phyloP scores from a whole-genome alignment of 2,329 filamentous ascomycete genomes.

The Fusarium algeriense region DNA sequence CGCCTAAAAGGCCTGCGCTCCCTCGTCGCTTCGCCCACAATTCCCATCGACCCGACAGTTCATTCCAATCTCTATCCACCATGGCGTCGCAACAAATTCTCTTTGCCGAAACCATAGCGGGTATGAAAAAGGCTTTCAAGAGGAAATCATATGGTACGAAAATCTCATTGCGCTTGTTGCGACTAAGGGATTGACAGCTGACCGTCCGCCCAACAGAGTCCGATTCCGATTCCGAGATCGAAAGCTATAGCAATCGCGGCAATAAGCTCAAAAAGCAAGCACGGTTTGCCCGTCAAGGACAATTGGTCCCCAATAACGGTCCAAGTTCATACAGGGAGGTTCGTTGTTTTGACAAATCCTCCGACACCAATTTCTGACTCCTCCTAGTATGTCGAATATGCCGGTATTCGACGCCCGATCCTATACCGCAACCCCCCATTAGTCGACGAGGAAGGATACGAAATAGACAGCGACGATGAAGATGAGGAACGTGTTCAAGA shows the following conservation, averaged over 20 bases:
- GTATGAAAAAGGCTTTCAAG: conserved; percentile 76
- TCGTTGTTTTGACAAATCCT: conserved; percentile 29
- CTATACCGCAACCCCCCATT: conserved; percentile 79
- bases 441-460: conserved; percentile 82
- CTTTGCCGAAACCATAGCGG: conserved; percentile 74
- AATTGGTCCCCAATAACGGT: conserved; percentile 74
- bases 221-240: conserved; percentile 80
- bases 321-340: conserved; percentile 80
- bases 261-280: conserved; percentile 84
- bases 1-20: conserved; percentile 26
- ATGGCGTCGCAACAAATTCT: conserved; percentile 69
- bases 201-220: conserved; percentile 67
- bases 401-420: conserved; percentile 78
- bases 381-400: conserved; percentile 76
- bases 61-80: conserved; percentile 31
- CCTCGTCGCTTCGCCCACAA: conserved; percentile 37
- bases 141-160: conserved; percentile 70
- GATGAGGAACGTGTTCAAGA: conserved; percentile 73
- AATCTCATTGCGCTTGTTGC: conserved; percentile 9
- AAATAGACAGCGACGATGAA: conserved; percentile 79
- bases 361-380: conserved; percentile 43
- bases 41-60: conserved; percentile 22
- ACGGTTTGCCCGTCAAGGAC: conserved; percentile 76
- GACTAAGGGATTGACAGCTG: conserved; percentile 25
- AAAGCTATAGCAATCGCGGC: conserved; percentile 78